Base-by-base conservation (phyloP, 352 stramenopile genomes). In the Elongisporangium prolatum region DNA sequence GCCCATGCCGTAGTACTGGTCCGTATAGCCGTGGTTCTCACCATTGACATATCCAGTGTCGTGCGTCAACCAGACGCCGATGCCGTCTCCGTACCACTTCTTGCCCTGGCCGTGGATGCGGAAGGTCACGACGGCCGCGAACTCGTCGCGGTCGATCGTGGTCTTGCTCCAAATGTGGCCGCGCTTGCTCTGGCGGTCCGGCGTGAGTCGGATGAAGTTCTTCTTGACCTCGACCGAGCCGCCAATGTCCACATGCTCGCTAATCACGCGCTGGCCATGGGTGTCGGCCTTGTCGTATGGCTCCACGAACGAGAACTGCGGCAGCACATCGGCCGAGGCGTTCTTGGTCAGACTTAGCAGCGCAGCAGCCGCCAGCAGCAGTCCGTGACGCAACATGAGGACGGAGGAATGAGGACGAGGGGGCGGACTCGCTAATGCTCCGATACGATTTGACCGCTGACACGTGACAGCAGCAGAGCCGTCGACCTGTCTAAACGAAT, bases 121-220 rank as follows among this genome's bases (percentile, higher is more conserved):
- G 65, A 84, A 93, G 28, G 75, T 84, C 24, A 91, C 62, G n/a
- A 91, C 75, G 5, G 69, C 69, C 44, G 72, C 64, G 16, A 90
- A 64, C 64, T 89, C 70, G 38, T 89, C 67, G 21, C 55, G 69
- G 59, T 74, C 61, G 22, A 91, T 58, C 24, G 54, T 47, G 9
- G 59, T 55, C 57, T 76, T 81, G 61, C 65, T 86, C 84, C 84
- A 93, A 48, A 93, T 74, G 61, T 75, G 68, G n/a, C 81, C 84
- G 57, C 78, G 75, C 61, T 88, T 89, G 78, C 77, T 93, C 69
- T 93, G 84, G 48, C 84, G 80, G 61, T 93, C 84, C 3, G 84
- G 67, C 25, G 84, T 93, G 47, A 93, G 71, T 49, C 84, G 84
- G 52, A 93, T 81, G 57, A 93, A 93, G 66, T 86, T 91, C 60